These are phyloP conservation scores for Phytophthora foliorum DNA, from an alignment of 352 stramenopile species.

Conservation along the genomic window DNA sequence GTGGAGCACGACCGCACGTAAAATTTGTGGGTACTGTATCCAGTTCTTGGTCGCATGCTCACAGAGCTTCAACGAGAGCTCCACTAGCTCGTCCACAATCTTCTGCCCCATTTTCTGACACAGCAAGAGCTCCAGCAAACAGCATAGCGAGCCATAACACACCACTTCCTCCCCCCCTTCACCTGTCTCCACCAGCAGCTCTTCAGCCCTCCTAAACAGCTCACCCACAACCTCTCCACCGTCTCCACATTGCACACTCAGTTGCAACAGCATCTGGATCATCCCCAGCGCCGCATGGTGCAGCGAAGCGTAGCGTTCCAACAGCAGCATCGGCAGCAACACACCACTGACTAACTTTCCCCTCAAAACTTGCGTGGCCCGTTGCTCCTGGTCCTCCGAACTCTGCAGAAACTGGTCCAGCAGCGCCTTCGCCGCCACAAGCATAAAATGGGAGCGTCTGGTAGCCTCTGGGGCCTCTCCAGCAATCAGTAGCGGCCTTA, in stretches of 20 bases:
- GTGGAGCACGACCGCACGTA: conserved; percentile 56
- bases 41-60: conserved; percentile 49
- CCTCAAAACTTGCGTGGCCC: conserved; percentile 8
- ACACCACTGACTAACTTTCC: conserved; percentile 29
- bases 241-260: not conserved
- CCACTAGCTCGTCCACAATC: conserved; percentile 10
- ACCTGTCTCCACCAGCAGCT: conserved; percentile 18
- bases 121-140: conserved; percentile 57
- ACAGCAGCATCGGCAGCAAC: conserved; percentile 44
- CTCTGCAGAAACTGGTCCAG: conserved; percentile 36
- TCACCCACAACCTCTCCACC: conserved; percentile 8
- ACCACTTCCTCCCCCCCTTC: not conserved
- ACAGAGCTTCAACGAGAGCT: conserved; percentile 46
- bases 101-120: conserved; percentile 15
- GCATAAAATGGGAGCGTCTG: conserved; percentile 55
- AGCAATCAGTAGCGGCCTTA: conserved; percentile 46
- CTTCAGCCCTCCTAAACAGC: conserved; percentile 19
- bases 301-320: conserved; percentile 30
- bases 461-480: conserved; percentile 25
- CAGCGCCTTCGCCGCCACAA: conserved; percentile 45
- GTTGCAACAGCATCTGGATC: conserved; percentile 37
- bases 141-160: conserved; percentile 62
- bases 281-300: conserved; percentile 42
- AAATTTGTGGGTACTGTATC: conserved; percentile 47
- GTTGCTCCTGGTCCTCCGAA: not conserved